These are phyloP conservation scores for Acidiella bohemica DNA, from an alignment of 495 filamentous ascomycete genomes.

Conservation along the genomic window DNA sequence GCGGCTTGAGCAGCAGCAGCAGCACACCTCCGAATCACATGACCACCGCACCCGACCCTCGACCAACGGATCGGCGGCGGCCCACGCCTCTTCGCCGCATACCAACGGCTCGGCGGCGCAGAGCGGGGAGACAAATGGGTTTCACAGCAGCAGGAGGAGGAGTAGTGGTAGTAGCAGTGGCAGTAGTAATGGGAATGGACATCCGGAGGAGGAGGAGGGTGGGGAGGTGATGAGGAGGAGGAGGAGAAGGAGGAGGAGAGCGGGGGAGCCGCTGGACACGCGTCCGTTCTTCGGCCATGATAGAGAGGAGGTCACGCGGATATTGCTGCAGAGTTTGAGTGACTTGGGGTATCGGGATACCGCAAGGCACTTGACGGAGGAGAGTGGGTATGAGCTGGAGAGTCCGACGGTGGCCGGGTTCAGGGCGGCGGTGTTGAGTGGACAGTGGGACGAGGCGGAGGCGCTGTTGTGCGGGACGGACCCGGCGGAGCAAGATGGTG, in stretches of 20 bases:
- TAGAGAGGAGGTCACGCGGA: constrained; percentile 83
- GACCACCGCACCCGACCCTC: constrained; percentile 37
- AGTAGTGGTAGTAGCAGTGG: too few relatives aligned
- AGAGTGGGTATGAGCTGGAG: constrained; percentile 84
- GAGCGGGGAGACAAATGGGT: constrained; percentile 21
- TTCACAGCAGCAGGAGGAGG: too few relatives aligned
- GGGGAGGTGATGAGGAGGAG: constrained; percentile 1
- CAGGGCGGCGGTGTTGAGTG: constrained; percentile 62
- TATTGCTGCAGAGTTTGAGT: constrained; percentile 77
- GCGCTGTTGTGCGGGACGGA: constrained; percentile 50
- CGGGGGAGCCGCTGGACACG: constrained; percentile 26
- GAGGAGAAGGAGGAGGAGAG: not conserved
- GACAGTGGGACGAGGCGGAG: constrained; percentile 78
- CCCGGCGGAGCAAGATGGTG: constrained; percentile 29
- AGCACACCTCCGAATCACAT: too few relatives aligned
- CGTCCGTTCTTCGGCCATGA: constrained; percentile 64
- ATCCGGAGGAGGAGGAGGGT: not conserved
- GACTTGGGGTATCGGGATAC: constrained; percentile 76
- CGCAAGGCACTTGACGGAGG: constrained; percentile 56
- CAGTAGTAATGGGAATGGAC: too few relatives aligned
- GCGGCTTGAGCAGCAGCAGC: constrained; percentile 51
- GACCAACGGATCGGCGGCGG: constrained; percentile 25
- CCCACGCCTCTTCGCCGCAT: constrained; percentile 28
- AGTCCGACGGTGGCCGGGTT: constrained; percentile 74
- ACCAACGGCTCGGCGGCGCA: constrained; percentile 39